A percentile compares a stretch with the other conserved stretches of the same genome.
These are phyloP conservation scores for Spinacia oleracea DNA, from an alignment of 179 eudicot genomes.

Conservation along the genomic window DNA sequence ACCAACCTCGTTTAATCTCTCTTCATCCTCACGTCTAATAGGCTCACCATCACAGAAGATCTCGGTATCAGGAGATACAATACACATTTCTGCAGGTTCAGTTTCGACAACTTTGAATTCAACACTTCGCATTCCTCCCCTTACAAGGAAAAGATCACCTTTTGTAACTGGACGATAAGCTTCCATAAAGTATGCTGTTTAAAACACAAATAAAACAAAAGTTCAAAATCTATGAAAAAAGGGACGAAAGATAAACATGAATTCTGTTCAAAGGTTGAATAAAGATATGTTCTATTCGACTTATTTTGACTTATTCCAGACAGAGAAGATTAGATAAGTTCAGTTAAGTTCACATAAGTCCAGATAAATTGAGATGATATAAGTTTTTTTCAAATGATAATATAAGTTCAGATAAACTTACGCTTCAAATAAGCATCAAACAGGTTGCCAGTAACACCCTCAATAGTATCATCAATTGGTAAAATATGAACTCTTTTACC, in stretches of 20 bases:
- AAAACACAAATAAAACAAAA: background rate
- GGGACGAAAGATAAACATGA: background rate
- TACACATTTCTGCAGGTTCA: slow-evolving; percentile 59
- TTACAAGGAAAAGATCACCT: slow-evolving; percentile 54
- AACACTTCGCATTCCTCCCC: slow-evolving; percentile 72
- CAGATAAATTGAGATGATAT: no score
- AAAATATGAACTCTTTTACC: slow-evolving; percentile 5
- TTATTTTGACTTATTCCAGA: no score
- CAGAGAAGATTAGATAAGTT: no score
- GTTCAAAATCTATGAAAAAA: background rate
- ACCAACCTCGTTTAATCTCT: slow-evolving; percentile 54
- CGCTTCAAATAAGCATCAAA: slow-evolving; percentile 2
- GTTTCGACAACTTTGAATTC: slow-evolving; percentile 67
- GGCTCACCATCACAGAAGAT: slow-evolving; percentile 75
- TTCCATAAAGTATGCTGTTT: slow-evolving; percentile 55
- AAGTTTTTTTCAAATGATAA: no score
- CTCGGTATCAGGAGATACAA: slow-evolving; percentile 64
- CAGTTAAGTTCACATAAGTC: no score
- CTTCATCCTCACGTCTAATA: slow-evolving; percentile 59
- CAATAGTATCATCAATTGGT: slow-evolving; percentile 8
- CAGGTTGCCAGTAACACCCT: background rate
- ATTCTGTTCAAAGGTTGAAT: background rate
- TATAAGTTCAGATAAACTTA: no score
- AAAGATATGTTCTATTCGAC: no score
- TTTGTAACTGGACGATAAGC: slow-evolving; percentile 59